phyloP scores from a whole-genome alignment of 306 rosid species.

The Prunus mume region DNA sequence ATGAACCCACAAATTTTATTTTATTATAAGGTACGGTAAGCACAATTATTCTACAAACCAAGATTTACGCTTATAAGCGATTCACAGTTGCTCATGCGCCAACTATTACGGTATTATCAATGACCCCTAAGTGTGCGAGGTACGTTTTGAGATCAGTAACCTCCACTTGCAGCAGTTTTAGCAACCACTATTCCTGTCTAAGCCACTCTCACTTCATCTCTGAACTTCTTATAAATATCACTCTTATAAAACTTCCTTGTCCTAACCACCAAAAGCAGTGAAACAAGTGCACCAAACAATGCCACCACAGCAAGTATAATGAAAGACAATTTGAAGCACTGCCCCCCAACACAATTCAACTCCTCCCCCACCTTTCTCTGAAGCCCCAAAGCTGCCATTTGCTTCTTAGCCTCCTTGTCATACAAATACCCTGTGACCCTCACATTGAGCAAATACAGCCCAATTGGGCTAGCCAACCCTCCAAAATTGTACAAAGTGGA shows the following conservation, averaged over 20 bases:
- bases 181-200: not conserved
- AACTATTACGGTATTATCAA: too few relatives aligned
- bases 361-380: slow-evolving; percentile 27
- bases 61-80: too few relatives aligned
- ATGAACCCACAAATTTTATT: too few relatives aligned
- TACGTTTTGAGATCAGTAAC: not conserved
- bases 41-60: too few relatives aligned
- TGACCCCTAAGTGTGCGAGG: too few relatives aligned
- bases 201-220: not conserved
- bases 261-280: slow-evolving; percentile 28
- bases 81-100: too few relatives aligned
- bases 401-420: slow-evolving; percentile 35
- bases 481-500: slow-evolving; percentile 38
- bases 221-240: slow-evolving; percentile 32
- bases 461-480: slow-evolving; percentile 34
- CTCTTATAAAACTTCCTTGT: slow-evolving; percentile 32
- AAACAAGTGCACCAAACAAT: slow-evolving; percentile 28
- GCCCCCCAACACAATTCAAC: slow-evolving; percentile 23
- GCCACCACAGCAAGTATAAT: slow-evolving; percentile 26
- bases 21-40: too few relatives aligned
- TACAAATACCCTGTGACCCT: slow-evolving; percentile 33
- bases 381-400: slow-evolving; percentile 28
- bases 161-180: not conserved
- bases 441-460: slow-evolving; percentile 39
- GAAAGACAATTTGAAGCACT: slow-evolving; percentile 37